Base-by-base conservation (phyloP, 108 stramenopile species). In the Licmophora abbreviata region DNA sequence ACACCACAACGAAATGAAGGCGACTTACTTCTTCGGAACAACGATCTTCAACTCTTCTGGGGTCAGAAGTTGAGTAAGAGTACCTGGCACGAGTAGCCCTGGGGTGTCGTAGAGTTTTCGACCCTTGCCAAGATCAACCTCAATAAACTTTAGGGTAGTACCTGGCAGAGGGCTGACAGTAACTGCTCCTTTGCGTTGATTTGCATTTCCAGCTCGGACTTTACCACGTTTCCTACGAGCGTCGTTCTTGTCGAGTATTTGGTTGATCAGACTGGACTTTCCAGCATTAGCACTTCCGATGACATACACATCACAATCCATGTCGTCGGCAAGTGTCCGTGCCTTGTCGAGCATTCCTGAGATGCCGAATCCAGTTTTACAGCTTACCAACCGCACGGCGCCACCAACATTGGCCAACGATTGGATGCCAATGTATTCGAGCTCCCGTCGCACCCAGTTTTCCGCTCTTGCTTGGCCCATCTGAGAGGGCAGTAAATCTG, bases 271-370 rank as follows among this genome's bases (percentile, higher is more conserved):
- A 33, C 88, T 89, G 47, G 73, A 75, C 54, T 93, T 93, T 25
- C 92, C 92, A 23, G 87, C 92, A 64, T 93, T 93, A 17, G 92
- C 92, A 22, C 85, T 83, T 18, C 92, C 92, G 18, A 93, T 85
- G 25, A 93, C 71, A 51, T 89, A 93, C 27, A 93, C 77, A 59
- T 93, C 92, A 44, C 85, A 66, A 10, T 88, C 76, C 62, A 81
- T 66, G 40, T 83, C 79, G n/a, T 77, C 66, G 2, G 87, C 85
- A 21, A 88, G 59, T 20, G 56, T 47, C 51, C 71, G 54, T 8
- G 85, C 83, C 49, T 93, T 93, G 7, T 68, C 77, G 51, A 93
- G 55, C 81, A 93, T 69, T n/a, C 61, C 58, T 43, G 36, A 21
- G 25, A 93, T 54, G 26, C 92, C 92, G 54, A 68, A 64, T 6